phyloP scores from a whole-genome alignment of 441 rosid species.

The Cnidoscolus chayamansa region DNA sequence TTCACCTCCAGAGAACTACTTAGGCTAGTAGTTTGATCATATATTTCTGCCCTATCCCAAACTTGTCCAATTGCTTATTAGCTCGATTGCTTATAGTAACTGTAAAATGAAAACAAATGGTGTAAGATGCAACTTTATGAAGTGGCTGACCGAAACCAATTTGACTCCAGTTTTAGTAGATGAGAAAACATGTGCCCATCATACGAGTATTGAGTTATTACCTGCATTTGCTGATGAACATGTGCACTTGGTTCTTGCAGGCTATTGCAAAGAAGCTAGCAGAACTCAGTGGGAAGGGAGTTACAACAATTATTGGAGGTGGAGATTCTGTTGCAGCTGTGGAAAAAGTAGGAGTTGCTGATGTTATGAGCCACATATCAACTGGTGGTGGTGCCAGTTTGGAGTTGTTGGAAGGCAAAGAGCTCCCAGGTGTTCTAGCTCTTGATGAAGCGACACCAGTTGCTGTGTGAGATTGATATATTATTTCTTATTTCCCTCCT shows the following conservation, averaged over 20 bases:
- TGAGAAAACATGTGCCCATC: neutral
- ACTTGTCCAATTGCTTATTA: neutral
- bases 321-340: conserved; percentile 96
- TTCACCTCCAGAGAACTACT: neutral
- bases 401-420: conserved; percentile 88
- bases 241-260: conserved; percentile 35
- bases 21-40: neutral
- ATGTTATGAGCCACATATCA: conserved; percentile 90
- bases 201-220: neutral
- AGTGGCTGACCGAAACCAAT: neutral
- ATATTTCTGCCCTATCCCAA: neutral
- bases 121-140: neutral
- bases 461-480: conserved; percentile 40
- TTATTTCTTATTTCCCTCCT: conserved; percentile 4
- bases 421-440: conserved; percentile 87
- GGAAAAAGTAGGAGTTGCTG: conserved; percentile 84
- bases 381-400: conserved; percentile 96
- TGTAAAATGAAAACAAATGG: neutral
- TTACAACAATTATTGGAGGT: conserved; percentile 89
- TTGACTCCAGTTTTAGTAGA: neutral
- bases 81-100: neutral
- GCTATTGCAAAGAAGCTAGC: conserved; percentile 79
- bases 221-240: neutral
- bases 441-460: conserved; percentile 69
- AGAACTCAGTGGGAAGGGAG: conserved; percentile 73